Percentiles rank a stretch among this genome's conserved stretches.
phyloP scores from a whole-genome alignment of 495 filamentous ascomycete genomes.

The Neurospora tetraspora region DNA sequence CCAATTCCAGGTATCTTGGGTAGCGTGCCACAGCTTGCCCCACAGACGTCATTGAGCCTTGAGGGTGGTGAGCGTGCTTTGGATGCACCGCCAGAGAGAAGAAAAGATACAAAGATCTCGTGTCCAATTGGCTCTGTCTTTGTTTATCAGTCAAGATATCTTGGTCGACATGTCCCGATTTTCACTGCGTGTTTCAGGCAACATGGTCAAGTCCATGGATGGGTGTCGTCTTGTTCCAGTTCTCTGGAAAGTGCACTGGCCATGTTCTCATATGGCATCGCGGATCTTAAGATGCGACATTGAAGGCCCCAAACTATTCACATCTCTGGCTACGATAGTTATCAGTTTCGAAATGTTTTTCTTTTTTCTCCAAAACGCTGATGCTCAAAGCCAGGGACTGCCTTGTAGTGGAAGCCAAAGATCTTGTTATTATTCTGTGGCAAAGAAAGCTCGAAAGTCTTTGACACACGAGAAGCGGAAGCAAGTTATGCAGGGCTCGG shows the following conservation, averaged over 20 bases:
- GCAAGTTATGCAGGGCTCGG: neutral
- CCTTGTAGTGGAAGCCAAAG: neutral
- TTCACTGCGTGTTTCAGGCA: neutral
- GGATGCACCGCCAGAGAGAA: neutral
- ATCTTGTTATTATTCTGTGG: neutral
- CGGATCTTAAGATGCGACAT: too few species aligned
- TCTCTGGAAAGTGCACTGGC: neutral
- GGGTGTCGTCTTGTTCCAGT: neutral
- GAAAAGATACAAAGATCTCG: neutral
- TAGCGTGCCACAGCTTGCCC: conserved; percentile 5
- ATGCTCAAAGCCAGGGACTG: neutral
- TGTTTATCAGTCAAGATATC: neutral
- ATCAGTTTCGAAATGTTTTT: too few species aligned
- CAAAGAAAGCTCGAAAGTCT: neutral
- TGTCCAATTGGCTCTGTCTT: neutral
- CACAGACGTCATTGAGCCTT: conserved; percentile 13
- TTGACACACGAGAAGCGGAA: neutral
- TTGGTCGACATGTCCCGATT: neutral
- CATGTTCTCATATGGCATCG: too few species aligned
- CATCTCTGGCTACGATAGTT: neutral
- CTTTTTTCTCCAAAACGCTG: neutral
- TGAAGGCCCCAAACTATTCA: neutral
- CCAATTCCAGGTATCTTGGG: neutral
- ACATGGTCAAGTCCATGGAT: neutral
- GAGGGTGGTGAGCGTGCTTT: neutral